Evolutionary conservation across 768 basidiomycete genomes (phyloP).

Genomic region (Lactifluus rugatus): DNA sequence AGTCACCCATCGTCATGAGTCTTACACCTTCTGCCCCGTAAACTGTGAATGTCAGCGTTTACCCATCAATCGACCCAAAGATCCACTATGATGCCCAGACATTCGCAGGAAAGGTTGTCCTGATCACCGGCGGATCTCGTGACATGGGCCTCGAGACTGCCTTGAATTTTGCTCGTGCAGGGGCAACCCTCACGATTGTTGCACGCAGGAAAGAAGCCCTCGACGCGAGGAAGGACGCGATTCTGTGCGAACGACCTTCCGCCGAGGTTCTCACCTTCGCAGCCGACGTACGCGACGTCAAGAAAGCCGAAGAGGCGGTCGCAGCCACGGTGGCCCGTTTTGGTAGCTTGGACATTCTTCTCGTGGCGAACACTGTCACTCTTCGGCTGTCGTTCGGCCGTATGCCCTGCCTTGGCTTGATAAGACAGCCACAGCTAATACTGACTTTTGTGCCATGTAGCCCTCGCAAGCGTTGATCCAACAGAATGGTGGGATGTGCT

Average conservation of each 20-base stretch:
- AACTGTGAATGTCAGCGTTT: neutral
- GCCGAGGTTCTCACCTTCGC: constrained; percentile 2
- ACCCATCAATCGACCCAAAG: constrained; percentile 1
- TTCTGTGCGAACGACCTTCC: neutral
- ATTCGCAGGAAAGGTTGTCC: constrained; percentile 14
- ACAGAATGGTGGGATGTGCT: constrained; percentile 9
- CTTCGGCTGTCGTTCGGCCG: no score
- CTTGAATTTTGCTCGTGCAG: constrained; percentile 10
- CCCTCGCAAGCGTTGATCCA: constrained; percentile 1
- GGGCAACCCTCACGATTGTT: constrained; percentile 16
- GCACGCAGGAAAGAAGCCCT: constrained; percentile 3
- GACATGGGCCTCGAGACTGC: constrained; percentile 20
- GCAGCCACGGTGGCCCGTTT: neutral
- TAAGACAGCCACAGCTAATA: no score
- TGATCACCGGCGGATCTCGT: constrained; percentile 21
- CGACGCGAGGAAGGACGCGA: neutral
- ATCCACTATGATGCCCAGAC: constrained; percentile 3
- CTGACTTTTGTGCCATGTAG: no score
- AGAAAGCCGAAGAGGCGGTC: neutral
- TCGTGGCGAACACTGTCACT: constrained; percentile 4
- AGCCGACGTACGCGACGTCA: constrained; percentile 3
- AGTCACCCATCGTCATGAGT: neutral
- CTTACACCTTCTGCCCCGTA: neutral
- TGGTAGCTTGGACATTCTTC: constrained; percentile 10
- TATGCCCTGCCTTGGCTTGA: no score